These are phyloP conservation scores for Ogataea sp. DNA, from an alignment of 805 yeast genomes.

Conservation along the genomic window DNA sequence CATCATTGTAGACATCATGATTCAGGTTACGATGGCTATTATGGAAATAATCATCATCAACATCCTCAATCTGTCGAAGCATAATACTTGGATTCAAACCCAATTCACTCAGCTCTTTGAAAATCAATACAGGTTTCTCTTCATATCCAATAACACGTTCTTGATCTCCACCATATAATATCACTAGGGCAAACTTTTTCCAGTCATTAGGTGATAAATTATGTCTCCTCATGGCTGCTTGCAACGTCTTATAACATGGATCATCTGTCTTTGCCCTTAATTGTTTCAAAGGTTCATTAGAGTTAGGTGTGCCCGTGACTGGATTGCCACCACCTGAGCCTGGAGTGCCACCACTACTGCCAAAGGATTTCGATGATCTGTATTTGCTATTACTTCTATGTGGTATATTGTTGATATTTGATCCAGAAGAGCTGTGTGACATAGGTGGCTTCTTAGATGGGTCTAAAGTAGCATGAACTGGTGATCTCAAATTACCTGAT, in stretches of 20 bases:
- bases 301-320: constrained; percentile 2
- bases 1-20: constrained; percentile 4
- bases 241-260: constrained; percentile 80
- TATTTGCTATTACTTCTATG: neutral
- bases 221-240: constrained; percentile 83
- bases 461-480: neutral
- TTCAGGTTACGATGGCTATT: constrained; percentile 4
- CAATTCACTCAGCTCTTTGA: constrained; percentile 74
- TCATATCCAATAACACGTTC: constrained; percentile 76
- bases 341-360: neutral
- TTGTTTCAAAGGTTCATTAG: constrained; percentile 68
- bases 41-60: constrained; percentile 19
- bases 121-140: constrained; percentile 82
- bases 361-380: neutral
- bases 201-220: constrained; percentile 72
- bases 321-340: constrained; percentile 2
- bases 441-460: too few relatives aligned
- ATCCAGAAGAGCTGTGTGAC: constrained; percentile 5
- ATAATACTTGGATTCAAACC: constrained; percentile 89
- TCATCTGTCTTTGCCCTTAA: constrained; percentile 83
- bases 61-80: constrained; percentile 75
- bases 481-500: neutral
- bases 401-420: neutral
- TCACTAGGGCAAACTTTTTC: constrained; percentile 81
- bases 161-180: constrained; percentile 87